These are phyloP conservation scores for Andrographis paniculata DNA, from an alignment of 305 asterid genomes.

Conservation along the genomic window DNA sequence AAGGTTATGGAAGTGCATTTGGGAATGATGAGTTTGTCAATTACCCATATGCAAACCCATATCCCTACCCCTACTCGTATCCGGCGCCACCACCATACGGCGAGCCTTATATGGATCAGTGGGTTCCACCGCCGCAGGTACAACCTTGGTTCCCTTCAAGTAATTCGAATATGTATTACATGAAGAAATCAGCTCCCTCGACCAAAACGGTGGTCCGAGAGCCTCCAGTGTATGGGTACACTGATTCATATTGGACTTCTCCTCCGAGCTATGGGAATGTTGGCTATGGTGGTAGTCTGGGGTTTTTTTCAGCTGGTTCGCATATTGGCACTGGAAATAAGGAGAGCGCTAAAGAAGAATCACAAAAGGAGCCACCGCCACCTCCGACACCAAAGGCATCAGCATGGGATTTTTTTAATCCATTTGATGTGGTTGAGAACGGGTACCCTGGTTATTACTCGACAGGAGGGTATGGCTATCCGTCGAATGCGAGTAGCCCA, in stretches of 20 bases:
- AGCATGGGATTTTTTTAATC: conserved; percentile 72
- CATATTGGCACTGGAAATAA: conserved; percentile 15
- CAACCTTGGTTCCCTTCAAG: conserved; percentile 34
- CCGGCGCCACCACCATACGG: conserved; percentile 25
- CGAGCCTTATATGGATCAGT: conserved; percentile 31
- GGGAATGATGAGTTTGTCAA: conserved; percentile 19
- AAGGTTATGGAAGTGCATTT: conserved; percentile 25
- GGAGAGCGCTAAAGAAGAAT: conserved; percentile 29
- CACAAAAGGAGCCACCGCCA: conserved; percentile 57
- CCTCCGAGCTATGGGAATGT: conserved; percentile 26
- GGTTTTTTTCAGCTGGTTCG: conserved; percentile 28
- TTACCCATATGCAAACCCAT: conserved; percentile 17
- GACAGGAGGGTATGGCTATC: conserved; percentile 30
- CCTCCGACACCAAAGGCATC: conserved; percentile 79
- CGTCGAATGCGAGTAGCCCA: conserved; percentile 66
- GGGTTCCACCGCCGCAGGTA: conserved; percentile 27
- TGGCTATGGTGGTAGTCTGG: conserved; percentile 13
- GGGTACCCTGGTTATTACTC: conserved; percentile 36
- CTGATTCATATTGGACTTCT: conserved; percentile 43
- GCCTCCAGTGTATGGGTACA: conserved; percentile 51
- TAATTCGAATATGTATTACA: conserved; percentile 51
- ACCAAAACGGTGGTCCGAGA: conserved; percentile 62
- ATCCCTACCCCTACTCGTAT: conserved; percentile 20
- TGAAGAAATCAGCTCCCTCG: conserved; percentile 67
- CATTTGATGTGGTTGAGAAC: conserved; percentile 48